Evolutionary conservation across 805 yeast genomes (phyloP).

Genomic region (Komagataella pseudopastoris): DNA sequence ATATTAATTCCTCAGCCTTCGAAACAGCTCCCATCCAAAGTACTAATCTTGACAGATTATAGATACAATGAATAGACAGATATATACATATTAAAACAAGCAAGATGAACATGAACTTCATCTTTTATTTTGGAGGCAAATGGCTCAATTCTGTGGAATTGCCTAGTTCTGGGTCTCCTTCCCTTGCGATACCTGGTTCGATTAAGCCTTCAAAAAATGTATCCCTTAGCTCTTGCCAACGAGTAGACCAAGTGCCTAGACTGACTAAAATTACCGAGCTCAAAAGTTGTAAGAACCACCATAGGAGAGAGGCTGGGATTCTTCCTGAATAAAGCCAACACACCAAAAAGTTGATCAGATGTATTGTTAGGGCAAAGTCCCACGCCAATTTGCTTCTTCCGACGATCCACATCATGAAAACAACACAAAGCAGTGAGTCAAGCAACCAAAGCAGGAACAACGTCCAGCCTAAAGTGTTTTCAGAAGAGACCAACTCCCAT

Average conservation of each 20-base stretch:
- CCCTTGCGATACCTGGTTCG: constrained; percentile 29
- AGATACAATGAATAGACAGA: constrained; percentile 61
- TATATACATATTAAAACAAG: neutral
- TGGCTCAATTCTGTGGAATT: constrained; percentile 2
- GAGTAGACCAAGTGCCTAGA: constrained; percentile 78
- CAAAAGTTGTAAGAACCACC: constrained; percentile 75
- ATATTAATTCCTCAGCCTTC: constrained; percentile 84
- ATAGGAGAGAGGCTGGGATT: constrained; percentile 58
- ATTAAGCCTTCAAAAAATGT: constrained; percentile 80
- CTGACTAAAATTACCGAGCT: constrained; percentile 60
- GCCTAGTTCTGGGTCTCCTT: neutral
- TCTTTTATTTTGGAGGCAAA: neutral
- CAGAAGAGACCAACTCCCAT: constrained; percentile 62
- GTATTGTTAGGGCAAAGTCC: constrained; percentile 94
- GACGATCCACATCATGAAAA: constrained; percentile 75
- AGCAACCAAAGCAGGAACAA: constrained; percentile 68
- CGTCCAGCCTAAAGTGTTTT: constrained; percentile 71
- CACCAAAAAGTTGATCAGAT: constrained; percentile 60
- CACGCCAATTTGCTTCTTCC: constrained; percentile 90
- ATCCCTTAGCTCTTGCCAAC: constrained; percentile 84
- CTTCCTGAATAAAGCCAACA: constrained; percentile 51
- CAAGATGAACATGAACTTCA: neutral
- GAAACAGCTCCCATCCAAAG: constrained; percentile 54
- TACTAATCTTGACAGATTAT: constrained; percentile 61
- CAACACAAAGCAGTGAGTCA: constrained; percentile 70